phyloP scores from a whole-genome alignment of 805 yeast species.

The Barnettozyma sucrosica region DNA sequence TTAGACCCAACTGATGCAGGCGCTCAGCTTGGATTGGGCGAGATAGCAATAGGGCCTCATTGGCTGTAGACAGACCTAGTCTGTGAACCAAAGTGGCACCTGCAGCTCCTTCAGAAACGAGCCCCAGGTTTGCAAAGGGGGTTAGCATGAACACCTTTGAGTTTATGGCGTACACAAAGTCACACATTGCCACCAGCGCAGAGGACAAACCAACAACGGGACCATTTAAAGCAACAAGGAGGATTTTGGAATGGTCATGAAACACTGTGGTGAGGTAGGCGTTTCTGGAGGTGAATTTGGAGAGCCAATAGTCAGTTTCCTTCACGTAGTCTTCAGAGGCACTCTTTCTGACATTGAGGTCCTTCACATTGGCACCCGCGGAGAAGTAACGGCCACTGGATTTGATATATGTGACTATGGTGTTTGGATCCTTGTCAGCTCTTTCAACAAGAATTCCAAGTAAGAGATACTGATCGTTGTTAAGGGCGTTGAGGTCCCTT shows the following conservation, averaged over 20 bases:
- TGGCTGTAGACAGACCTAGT: constrained; percentile 65
- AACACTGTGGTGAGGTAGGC: constrained; percentile 61
- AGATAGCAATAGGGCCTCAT: constrained; percentile 67
- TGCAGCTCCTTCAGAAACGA: constrained; percentile 78
- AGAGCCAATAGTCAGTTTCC: constrained; percentile 41
- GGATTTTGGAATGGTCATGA: constrained; percentile 62
- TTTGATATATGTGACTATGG: constrained; percentile 60
- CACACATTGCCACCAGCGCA: constrained; percentile 70
- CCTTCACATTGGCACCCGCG: constrained; percentile 74
- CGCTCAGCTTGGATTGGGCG: constrained; percentile 59
- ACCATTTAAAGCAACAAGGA: constrained; percentile 75
- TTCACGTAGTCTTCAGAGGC: constrained; percentile 14
- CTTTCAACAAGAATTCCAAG: constrained; percentile 52
- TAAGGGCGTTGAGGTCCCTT: constrained; percentile 56
- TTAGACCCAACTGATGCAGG: constrained; percentile 50
- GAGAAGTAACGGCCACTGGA: constrained; percentile 73
- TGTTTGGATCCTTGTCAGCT: constrained; percentile 58
- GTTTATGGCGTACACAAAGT: constrained; percentile 64
- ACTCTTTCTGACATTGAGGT: constrained; percentile 13
- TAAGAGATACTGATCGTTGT: constrained; percentile 55
- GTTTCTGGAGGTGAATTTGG: constrained; percentile 64
- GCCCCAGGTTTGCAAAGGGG: constrained; percentile 79
- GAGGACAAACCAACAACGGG: constrained; percentile 80
- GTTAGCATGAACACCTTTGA: constrained; percentile 52
- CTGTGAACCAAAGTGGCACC: constrained; percentile 62